Evolutionary conservation across 106 monocot species (phyloP).

Genomic region (Dendrobium chrysotoxum): DNA sequence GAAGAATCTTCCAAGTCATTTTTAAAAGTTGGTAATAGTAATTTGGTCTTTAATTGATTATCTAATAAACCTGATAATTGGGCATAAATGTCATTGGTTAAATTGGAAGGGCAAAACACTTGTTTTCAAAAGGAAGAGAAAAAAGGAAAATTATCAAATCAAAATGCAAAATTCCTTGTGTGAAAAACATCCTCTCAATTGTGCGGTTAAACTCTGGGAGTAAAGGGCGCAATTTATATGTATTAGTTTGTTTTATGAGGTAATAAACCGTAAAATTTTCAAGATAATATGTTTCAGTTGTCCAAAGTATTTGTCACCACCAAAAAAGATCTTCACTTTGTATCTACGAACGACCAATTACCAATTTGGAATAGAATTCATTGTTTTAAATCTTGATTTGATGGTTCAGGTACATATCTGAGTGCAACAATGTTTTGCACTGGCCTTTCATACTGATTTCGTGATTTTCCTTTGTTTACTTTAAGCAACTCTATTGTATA

Average conservation of each 20-base stretch:
- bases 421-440: background rate
- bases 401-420: background rate
- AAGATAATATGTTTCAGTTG: background rate
- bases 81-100: background rate
- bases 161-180: background rate
- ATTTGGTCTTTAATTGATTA: background rate
- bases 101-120: background rate
- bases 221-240: background rate
- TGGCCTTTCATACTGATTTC: background rate
- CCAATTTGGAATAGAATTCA: too few relatives aligned
- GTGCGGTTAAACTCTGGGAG: background rate
- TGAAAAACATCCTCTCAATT: background rate
- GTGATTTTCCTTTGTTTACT: background rate
- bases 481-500: background rate
- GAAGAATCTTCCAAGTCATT: too few relatives aligned
- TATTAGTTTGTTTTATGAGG: background rate
- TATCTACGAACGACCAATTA: too few relatives aligned
- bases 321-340: background rate
- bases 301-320: background rate
- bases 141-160: background rate
- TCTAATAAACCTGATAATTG: background rate
- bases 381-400: background rate
- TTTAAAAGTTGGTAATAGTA: background rate
- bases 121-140: background rate
- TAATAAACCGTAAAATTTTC: background rate